These are phyloP conservation scores for Wickerhamiella australiensis DNA, from an alignment of 805 yeast genomes.

Conservation along the genomic window DNA sequence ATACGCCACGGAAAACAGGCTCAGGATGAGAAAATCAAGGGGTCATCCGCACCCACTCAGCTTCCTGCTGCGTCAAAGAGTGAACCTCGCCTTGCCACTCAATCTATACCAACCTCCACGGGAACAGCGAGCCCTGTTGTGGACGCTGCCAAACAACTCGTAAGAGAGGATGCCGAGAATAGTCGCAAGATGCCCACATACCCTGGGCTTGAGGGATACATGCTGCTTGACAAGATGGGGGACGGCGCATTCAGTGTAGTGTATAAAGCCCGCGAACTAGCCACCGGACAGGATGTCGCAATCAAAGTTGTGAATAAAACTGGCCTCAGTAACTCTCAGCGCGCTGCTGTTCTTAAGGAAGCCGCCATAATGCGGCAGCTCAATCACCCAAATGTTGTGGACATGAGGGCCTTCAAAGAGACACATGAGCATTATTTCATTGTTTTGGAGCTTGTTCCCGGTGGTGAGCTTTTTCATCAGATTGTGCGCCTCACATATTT, in stretches of 20 bases:
- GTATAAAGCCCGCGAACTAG: slow-evolving; percentile 49
- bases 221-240: slow-evolving; percentile 34
- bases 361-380: slow-evolving; percentile 59
- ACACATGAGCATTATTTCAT: slow-evolving; percentile 44
- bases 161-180: slow-evolving; percentile 31
- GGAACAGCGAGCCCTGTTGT: slow-evolving; percentile 9
- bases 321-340: slow-evolving; percentile 32
- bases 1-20: slow-evolving; percentile 57
- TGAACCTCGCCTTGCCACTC: slow-evolving; percentile 11
- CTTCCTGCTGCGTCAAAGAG: slow-evolving; percentile 3
- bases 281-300: slow-evolving; percentile 43
- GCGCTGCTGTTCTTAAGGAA: slow-evolving; percentile 45
- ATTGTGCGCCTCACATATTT: slow-evolving; percentile 68
- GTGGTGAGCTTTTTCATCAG: slow-evolving; percentile 74
- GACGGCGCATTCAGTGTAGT: slow-evolving; percentile 85
- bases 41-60: background rate
- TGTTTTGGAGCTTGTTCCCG: slow-evolving; percentile 54
- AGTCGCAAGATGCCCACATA: slow-evolving; percentile 28
- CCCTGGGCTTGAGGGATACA: slow-evolving; percentile 31
- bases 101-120: background rate
- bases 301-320: slow-evolving; percentile 61
- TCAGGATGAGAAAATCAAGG: slow-evolving; percentile 25
- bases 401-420: slow-evolving; percentile 43
- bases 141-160: slow-evolving; percentile 30
- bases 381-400: slow-evolving; percentile 49